phyloP scores from a whole-genome alignment of 345 rosid species.

The Populus euphratica region DNA sequence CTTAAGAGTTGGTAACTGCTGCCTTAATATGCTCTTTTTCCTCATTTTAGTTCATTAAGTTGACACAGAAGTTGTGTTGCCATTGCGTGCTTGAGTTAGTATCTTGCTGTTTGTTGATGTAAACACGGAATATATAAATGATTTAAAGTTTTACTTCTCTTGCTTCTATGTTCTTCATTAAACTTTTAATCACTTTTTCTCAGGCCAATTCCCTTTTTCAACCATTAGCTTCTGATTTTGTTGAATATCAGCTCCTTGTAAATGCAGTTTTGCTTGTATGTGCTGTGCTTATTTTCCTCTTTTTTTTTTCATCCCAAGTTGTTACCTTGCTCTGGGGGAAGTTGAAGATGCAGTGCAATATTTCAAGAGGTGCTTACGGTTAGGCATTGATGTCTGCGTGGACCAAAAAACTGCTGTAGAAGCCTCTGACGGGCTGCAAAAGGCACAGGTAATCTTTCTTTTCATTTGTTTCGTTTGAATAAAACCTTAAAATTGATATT shows the following conservation, averaged over 20 bases:
- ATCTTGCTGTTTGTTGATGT: neutral
- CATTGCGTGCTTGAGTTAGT: neutral
- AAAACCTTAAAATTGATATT: neutral
- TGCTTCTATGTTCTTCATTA: neutral
- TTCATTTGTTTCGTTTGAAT: neutral
- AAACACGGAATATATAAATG: neutral
- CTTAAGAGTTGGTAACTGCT: neutral
- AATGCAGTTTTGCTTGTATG: neutral
- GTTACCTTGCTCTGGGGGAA: constrained; percentile 92
- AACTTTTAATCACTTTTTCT: neutral
- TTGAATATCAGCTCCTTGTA: neutral
- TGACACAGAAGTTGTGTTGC: neutral
- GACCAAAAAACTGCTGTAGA: constrained; percentile 77
- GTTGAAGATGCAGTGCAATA: constrained; percentile 66
- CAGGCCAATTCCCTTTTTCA: neutral
- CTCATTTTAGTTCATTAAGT: neutral
- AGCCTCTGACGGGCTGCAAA: constrained; percentile 89
- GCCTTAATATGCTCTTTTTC: neutral
- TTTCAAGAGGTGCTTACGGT: constrained; percentile 75
- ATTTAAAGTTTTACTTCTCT: neutral
- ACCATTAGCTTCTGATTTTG: neutral
- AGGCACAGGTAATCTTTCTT: constrained; percentile 59
- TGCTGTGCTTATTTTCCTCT: constrained; percentile 17
- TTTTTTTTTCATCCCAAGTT: constrained; percentile 41
- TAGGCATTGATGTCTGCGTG: constrained; percentile 69